phyloP scores from a whole-genome alignment of 2,329 filamentous ascomycete genomes.

The Claviceps sp. region DNA sequence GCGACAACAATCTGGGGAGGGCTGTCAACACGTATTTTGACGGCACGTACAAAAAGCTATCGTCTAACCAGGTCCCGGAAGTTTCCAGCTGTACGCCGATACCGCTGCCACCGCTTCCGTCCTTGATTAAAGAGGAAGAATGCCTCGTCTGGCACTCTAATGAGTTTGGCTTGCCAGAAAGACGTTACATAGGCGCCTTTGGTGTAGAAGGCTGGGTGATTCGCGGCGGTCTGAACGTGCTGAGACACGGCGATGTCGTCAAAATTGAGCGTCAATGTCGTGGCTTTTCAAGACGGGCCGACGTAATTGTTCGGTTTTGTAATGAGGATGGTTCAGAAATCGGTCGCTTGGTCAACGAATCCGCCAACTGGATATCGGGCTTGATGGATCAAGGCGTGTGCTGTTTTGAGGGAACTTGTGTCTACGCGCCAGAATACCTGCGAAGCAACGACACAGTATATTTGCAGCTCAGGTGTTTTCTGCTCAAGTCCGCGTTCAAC shows the following conservation, averaged over 20 bases:
- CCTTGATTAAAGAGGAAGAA: not conserved
- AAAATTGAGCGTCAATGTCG: conserved; percentile 69
- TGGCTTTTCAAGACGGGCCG: conserved; percentile 52
- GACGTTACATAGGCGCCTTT: conserved; percentile 78
- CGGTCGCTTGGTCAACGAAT: conserved; percentile 74
- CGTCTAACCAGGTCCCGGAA: conserved; percentile 12
- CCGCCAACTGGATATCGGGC: conserved; percentile 81
- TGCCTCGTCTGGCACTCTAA: not conserved
- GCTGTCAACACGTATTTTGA: conserved; percentile 60
- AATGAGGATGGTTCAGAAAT: conserved; percentile 68
- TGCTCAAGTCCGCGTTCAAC: conserved; percentile 64
- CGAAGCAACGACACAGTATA: conserved; percentile 92
- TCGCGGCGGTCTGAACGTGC: conserved; percentile 58
- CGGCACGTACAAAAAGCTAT: conserved; percentile 46
- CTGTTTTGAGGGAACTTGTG: conserved; percentile 72
- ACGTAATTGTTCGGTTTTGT: conserved; percentile 86
- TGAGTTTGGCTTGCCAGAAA: conserved; percentile 20
- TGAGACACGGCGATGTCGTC: conserved; percentile 73
- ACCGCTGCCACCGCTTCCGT: not conserved
- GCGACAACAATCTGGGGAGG: conserved; percentile 43
- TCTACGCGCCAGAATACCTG: conserved; percentile 75
- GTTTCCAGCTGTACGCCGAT: not conserved
- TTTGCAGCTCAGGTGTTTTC: conserved; percentile 66
- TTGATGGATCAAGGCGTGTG: conserved; percentile 85
- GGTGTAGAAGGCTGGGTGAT: conserved; percentile 89